Percentiles rank a stretch among this genome's conserved stretches.
phyloP scores from a whole-genome alignment of 1,284 basidiomycete genomes.

The Tylopilus sp. region DNA sequence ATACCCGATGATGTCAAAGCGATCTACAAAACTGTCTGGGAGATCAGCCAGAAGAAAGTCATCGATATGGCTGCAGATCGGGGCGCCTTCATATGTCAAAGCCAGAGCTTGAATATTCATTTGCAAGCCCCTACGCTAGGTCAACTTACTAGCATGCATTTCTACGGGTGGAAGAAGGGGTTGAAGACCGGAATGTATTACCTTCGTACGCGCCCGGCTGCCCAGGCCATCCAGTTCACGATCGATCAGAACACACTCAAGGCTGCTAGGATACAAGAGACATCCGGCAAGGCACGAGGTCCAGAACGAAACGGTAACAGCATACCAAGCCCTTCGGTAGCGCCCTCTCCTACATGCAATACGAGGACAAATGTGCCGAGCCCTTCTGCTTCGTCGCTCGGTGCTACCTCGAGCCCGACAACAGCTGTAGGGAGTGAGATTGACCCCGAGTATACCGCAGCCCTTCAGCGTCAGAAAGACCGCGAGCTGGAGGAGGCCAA shows the following conservation, averaged over 20 bases:
- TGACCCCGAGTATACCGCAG: slow-evolving; percentile 85
- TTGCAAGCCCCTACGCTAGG: slow-evolving; percentile 90
- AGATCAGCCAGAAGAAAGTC: slow-evolving; percentile 98
- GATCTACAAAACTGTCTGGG: slow-evolving; percentile 99
- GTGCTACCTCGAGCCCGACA: slow-evolving; percentile 48
- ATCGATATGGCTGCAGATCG: slow-evolving; percentile 98
- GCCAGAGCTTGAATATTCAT: slow-evolving; percentile 91
- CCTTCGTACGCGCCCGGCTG: slow-evolving; percentile 91
- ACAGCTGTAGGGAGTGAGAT: slow-evolving; percentile 58
- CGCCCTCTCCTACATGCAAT: slow-evolving; percentile 44
- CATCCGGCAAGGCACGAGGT: slow-evolving; percentile 32
- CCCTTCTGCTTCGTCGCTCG: slow-evolving; percentile 35
- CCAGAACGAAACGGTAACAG: slow-evolving; percentile 30
- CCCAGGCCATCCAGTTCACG: slow-evolving; percentile 97
- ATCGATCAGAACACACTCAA: slow-evolving; percentile 85
- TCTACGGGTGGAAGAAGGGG: slow-evolving; percentile 99
- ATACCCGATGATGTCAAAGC: slow-evolving; percentile 93
- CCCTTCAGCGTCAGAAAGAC: slow-evolving; percentile 72
- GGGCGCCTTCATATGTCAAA: slow-evolving; percentile 98
- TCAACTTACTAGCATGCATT: slow-evolving; percentile 98
- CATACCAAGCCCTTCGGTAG: slow-evolving; percentile 48
- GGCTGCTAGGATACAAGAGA: slow-evolving; percentile 65
- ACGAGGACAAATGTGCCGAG: slow-evolving; percentile 23
- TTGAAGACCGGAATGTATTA: slow-evolving; percentile 99
- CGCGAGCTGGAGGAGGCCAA: slow-evolving; percentile 84